phyloP scores from a whole-genome alignment of 768 basidiomycete species.

The Mycena amicta region DNA sequence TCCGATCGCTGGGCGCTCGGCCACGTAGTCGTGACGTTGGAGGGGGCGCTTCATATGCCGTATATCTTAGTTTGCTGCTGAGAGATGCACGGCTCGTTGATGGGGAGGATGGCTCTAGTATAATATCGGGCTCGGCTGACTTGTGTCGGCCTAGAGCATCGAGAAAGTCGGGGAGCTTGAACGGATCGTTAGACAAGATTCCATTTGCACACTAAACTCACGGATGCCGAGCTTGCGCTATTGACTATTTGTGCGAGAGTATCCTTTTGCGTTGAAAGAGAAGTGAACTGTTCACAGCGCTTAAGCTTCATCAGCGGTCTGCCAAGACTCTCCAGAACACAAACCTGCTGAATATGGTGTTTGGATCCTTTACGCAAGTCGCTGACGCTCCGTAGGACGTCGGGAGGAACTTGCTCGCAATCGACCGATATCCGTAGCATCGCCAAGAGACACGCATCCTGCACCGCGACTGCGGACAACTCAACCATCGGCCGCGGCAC shows the following conservation, averaged over 20 bases:
- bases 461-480: conserved; percentile 56
- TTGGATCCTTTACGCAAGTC: conserved; percentile 46
- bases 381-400: conserved; percentile 45
- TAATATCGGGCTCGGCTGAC: conserved; percentile 19
- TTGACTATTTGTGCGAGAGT: conserved; percentile 50
- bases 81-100: conserved; percentile 28
- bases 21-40: conserved; percentile 47
- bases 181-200: not conserved
- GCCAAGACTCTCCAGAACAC: conserved; percentile 13
- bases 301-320: conserved; percentile 30
- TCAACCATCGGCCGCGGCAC: not conserved
- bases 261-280: conserved; percentile 46
- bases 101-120: conserved; percentile 17
- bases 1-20: too few species aligned
- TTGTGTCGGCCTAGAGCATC: conserved; percentile 45
- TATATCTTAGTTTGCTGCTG: conserved; percentile 61
- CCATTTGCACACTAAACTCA: conserved; percentile 32
- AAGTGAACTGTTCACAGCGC: conserved; percentile 74
- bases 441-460: conserved; percentile 71
- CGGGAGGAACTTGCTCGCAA: conserved; percentile 54
- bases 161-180: conserved; percentile 74
- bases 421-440: conserved; percentile 70
- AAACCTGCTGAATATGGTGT: conserved; percentile 61
- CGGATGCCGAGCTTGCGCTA: conserved; percentile 57
- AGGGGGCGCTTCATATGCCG: conserved; percentile 68